Evolutionary conservation across 1,284 basidiomycete species (phyloP).

Genomic region (Ceratobasidium sp.): DNA sequence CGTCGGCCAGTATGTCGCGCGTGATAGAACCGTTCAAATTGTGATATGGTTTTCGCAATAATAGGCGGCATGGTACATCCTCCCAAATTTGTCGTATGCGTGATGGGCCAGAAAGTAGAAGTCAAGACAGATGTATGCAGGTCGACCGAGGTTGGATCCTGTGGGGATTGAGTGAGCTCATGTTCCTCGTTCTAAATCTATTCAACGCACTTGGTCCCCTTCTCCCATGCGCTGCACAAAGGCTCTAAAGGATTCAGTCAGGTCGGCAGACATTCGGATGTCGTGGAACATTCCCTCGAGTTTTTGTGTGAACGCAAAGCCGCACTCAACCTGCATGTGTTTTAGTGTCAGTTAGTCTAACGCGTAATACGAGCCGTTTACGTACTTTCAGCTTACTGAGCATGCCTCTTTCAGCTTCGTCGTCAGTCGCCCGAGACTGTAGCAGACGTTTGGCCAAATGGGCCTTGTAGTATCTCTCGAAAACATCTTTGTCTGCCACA

Average conservation of each 20-base stretch:
- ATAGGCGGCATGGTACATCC: slow-evolving; percentile 71
- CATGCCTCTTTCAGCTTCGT: slow-evolving; percentile 99
- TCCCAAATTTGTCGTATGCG: slow-evolving; percentile 61
- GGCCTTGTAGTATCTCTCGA: slow-evolving; percentile 97
- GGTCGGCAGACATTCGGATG: slow-evolving; percentile 91
- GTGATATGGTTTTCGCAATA: slow-evolving; percentile 75
- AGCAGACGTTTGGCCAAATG: slow-evolving; percentile 95
- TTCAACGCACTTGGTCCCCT: slow-evolving; percentile 66
- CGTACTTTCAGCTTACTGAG: slow-evolving; percentile 91
- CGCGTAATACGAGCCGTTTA: background rate
- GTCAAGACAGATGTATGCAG: slow-evolving; percentile 89
- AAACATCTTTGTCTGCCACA: slow-evolving; percentile 95
- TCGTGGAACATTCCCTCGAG: slow-evolving; percentile 99
- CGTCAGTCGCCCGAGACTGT: slow-evolving; percentile 88
- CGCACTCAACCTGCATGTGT: slow-evolving; percentile 79
- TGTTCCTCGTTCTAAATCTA: slow-evolving; percentile 39
- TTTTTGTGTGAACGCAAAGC: slow-evolving; percentile 97
- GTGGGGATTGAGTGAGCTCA: slow-evolving; percentile 5
- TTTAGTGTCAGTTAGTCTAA: background rate
- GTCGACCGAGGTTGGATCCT: slow-evolving; percentile 71
- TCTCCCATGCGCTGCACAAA: slow-evolving; percentile 75
- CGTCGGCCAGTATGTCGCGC: slow-evolving; percentile 90
- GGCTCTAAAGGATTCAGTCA: slow-evolving; percentile 64
- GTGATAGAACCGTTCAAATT: slow-evolving; percentile 93
- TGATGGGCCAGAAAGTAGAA: slow-evolving; percentile 90